These are phyloP conservation scores for Chytriomyces confervae DNA, from an alignment of 192 early-diverging fungal species.

Conservation along the genomic window DNA sequence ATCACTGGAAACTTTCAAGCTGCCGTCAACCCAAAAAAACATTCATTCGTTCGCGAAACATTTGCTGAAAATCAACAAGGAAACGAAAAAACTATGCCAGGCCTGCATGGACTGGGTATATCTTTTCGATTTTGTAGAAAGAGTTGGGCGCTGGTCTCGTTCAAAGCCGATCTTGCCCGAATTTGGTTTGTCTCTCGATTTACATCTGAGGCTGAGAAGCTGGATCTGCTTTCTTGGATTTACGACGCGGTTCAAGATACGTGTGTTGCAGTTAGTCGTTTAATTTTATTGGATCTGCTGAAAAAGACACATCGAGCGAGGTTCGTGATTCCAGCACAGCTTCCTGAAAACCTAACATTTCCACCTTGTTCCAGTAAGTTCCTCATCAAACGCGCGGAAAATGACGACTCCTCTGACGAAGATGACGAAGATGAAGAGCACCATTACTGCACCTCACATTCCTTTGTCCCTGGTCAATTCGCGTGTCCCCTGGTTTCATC, in stretches of 20 bases:
- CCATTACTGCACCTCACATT: slow-evolving; percentile 27
- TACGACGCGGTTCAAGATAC: slow-evolving; percentile 62
- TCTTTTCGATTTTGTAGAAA: slow-evolving; percentile 27
- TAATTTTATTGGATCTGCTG: slow-evolving; percentile 65
- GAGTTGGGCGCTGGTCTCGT: slow-evolving; percentile 72
- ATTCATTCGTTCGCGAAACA: not conserved
- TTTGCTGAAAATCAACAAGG: not conserved
- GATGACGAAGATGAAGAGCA: slow-evolving; percentile 53
- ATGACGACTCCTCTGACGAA: slow-evolving; percentile 61
- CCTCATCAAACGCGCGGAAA: slow-evolving; percentile 41
- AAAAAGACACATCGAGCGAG: slow-evolving; percentile 68
- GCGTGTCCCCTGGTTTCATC: slow-evolving; percentile 71
- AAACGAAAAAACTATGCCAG: slow-evolving; percentile 5
- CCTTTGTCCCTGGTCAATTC: slow-evolving; percentile 63
- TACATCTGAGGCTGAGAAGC: slow-evolving; percentile 54
- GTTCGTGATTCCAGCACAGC: slow-evolving; percentile 38
- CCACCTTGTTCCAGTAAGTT: slow-evolving; percentile 33
- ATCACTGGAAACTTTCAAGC: slow-evolving; percentile 2
- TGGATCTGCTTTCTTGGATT: slow-evolving; percentile 59
- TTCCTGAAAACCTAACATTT: not conserved
- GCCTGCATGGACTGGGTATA: slow-evolving; percentile 38
- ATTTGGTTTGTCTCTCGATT: slow-evolving; percentile 75
- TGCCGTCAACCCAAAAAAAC: not conserved
- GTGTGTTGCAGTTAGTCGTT: slow-evolving; percentile 69
- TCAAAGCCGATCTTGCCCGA: slow-evolving; percentile 58